Evolutionary conservation across 345 rosid genomes (phyloP), one percentile per base, ranked within the genome.

Genomic region (Camelina neglecta): DNA sequence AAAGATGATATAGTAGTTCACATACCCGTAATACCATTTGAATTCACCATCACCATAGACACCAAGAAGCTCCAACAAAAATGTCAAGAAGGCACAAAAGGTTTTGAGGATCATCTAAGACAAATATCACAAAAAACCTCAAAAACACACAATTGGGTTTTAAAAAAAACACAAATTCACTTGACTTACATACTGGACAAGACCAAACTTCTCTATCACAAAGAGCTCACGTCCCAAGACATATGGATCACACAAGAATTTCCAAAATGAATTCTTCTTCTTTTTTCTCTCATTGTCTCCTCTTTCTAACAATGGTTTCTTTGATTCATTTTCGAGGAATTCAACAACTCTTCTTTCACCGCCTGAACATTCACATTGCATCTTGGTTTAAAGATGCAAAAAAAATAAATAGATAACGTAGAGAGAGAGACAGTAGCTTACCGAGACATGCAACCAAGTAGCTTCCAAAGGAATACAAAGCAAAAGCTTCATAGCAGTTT

Each of bases 81-180:
- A 80, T 26, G 92, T 83, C 82, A 90, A 77, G 76, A 91, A 88
- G 21, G 97, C 91, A 65, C 94, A 90, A 38, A 83, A 58, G 33
- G 94, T 88, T 89, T 93, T 93, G 76, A 90, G 87, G 78, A 93
- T 91, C 98, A 93, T 91, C 98, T 91, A 87, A 54, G 31, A 65
- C 35, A 59, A 15, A 21, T 20, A 72, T 69, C 38, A 57, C 53
- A 41, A 55, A 59, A 59, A 59, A 9, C 54, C 6, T 21, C 0
- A 26, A 38, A 51, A 35, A 44, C 1, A 49, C 1, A 4, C 5
- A 49, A 21, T 9, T 11, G 39, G 59, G 49, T 39, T 18, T 29
- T 26, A 16, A 47, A 65, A 60, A 33, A 29, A 26, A 65, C 24
- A 5, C 3, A 10, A 48, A 23, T 18, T 76, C 21, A 36, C 24